These are phyloP conservation scores for Tremellales sp. DNA, from an alignment of 1,284 basidiomycete species.

Conservation along the genomic window DNA sequence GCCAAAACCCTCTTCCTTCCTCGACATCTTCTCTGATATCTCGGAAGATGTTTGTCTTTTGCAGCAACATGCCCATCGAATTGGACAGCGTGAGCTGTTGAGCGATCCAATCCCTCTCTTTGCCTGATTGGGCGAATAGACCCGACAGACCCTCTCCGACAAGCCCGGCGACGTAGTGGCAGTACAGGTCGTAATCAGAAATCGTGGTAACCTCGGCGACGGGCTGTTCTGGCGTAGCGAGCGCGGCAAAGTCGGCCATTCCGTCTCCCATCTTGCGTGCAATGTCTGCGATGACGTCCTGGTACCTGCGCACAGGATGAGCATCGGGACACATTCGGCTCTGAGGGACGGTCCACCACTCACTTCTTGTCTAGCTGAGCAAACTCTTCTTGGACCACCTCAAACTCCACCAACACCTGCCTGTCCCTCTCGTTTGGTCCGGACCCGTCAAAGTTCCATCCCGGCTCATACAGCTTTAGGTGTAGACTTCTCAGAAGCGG, in stretches of 20 bases:
- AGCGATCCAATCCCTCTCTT: constrained; percentile 73
- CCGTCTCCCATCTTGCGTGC: constrained; percentile 81
- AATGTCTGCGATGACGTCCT: constrained; percentile 77
- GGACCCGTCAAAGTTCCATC: constrained; percentile 80
- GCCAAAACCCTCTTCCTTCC: constrained; percentile 89
- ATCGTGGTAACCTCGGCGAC: constrained; percentile 67
- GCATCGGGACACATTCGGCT: too few species aligned
- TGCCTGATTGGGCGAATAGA: constrained; percentile 80
- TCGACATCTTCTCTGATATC: constrained; percentile 92
- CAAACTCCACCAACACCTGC: constrained; percentile 80
- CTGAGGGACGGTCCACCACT: constrained; percentile 36
- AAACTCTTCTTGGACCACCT: constrained; percentile 78
- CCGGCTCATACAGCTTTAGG: constrained; percentile 71
- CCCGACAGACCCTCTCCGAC: constrained; percentile 95
- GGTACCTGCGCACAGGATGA: constrained; percentile 61
- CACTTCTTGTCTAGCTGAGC: constrained; percentile 63
- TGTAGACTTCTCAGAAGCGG: constrained; percentile 81
- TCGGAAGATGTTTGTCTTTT: constrained; percentile 98
- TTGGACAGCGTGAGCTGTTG: constrained; percentile 84
- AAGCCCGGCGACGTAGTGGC: constrained; percentile 96
- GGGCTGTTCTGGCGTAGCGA: constrained; percentile 64
- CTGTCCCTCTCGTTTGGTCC: constrained; percentile 90
- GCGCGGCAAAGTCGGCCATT: constrained; percentile 92
- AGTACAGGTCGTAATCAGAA: constrained; percentile 92
- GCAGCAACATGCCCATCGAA: constrained; percentile 92